Conservation (phyloP, 2,329 filamentous ascomycete genomes). For the Penicillium janthinellum region DNA sequence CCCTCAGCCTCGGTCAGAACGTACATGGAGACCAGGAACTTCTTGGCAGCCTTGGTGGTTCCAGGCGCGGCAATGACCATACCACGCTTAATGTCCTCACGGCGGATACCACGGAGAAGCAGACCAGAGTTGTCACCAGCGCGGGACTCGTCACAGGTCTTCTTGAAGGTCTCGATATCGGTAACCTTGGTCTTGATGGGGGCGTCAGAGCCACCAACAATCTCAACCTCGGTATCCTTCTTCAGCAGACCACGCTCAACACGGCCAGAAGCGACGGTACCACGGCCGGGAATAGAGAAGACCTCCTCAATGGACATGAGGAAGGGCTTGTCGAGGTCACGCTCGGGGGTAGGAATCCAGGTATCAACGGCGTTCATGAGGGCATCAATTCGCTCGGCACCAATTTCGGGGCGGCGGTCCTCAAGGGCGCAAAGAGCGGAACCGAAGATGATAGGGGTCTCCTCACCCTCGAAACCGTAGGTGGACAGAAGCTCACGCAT, state of each 20-base stretch:
- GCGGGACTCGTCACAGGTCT: constrained; percentile 94
- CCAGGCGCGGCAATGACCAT: constrained; percentile 91
- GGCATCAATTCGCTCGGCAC: constrained; percentile 83
- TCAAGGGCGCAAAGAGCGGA: constrained; percentile 95
- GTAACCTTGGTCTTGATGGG: constrained; percentile 98
- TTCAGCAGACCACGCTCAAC: constrained; percentile 94
- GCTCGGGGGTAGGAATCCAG: constrained; percentile 95
- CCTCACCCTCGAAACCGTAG: constrained; percentile 97
- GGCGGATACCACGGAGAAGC: constrained; percentile 90
- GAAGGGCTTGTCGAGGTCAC: constrained; percentile 97
- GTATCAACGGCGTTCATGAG: constrained; percentile 85
- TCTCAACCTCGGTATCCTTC: constrained; percentile 91
- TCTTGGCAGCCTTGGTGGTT: constrained; percentile 78
- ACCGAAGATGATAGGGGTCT: constrained; percentile 95
- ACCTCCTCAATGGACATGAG: constrained; percentile 97
- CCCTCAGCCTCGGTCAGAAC: constrained; percentile 97
- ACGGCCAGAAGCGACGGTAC: constrained; percentile 94
- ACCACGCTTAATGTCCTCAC: constrained; percentile 90
- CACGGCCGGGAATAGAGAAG: constrained; percentile 88
- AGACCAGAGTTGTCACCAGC: constrained; percentile 98
- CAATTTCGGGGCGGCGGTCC: constrained; percentile 82
- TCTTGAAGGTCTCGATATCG: constrained; percentile 99
- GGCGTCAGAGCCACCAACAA: constrained; percentile 79
- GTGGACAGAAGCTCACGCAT: constrained; percentile 93
- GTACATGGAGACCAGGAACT: constrained; percentile 96